These are phyloP conservation scores for Fusarium lateritium DNA, from an alignment of 2,329 filamentous ascomycete species.

Conservation along the genomic window DNA sequence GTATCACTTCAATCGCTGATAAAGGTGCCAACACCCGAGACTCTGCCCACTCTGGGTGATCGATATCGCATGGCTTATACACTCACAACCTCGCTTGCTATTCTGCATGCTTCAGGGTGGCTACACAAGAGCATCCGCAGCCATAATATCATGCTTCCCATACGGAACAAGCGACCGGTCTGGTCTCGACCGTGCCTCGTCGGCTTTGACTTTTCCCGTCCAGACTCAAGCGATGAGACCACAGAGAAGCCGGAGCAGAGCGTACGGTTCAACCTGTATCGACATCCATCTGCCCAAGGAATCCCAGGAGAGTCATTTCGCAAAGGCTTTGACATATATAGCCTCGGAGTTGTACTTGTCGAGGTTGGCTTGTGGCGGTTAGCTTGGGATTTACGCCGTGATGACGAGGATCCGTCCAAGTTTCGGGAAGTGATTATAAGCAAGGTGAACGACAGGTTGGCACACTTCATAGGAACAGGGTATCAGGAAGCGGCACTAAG, in stretches of 20 bases:
- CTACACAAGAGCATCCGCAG: constrained; percentile 26
- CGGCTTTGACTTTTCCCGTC: constrained; percentile 14
- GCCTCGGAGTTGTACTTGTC: constrained; percentile 16
- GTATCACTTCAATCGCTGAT: constrained; percentile 1
- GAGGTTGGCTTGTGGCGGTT: constrained; percentile 12
- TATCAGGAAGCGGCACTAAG: constrained; percentile 18
- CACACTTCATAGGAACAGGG: constrained; percentile 15
- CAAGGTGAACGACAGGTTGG: constrained; percentile 11
- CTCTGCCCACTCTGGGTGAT: constrained; percentile 3
- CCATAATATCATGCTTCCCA: constrained; percentile 17
- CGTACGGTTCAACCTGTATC: constrained; percentile 6
- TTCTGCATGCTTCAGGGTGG: constrained; percentile 19
- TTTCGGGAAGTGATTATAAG: background rate
- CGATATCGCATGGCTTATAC: constrained; percentile 3
- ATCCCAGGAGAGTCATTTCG: constrained; percentile 15
- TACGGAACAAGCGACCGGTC: background rate
- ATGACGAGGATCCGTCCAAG: constrained; percentile 5
- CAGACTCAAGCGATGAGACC: constrained; percentile 10
- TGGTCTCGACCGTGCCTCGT: constrained; percentile 19
- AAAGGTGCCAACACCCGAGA: constrained; percentile 4
- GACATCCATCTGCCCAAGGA: constrained; percentile 14
- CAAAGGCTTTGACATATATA: constrained; percentile 21
- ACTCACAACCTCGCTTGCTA: background rate
- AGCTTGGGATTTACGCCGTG: constrained; percentile 10
- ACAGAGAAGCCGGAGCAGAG: constrained; percentile 14